phyloP scores from a whole-genome alignment of 2,329 filamentous ascomycete species.

The Zymoseptoria crescenta region DNA sequence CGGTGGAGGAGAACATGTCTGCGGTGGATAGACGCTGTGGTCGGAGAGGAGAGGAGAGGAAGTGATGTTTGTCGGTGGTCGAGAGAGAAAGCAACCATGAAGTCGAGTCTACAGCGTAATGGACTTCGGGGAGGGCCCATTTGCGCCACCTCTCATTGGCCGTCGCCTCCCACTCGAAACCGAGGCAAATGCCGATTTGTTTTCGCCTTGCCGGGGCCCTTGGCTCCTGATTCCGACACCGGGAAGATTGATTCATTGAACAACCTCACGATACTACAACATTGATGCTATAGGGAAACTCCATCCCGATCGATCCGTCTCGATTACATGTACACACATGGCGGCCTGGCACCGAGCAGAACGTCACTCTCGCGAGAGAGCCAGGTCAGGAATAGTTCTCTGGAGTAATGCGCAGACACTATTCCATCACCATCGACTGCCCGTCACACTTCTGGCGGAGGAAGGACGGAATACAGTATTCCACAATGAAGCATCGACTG shows the following conservation, averaged over 20 bases:
- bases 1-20: slow-evolving; percentile 31
- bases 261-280: no score
- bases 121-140: background rate
- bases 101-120: background rate
- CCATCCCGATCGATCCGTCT: no score
- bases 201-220: background rate
- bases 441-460: no score
- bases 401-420: no score
- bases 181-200: background rate
- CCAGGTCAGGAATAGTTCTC: no score
- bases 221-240: background rate
- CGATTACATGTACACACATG: no score
- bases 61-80: background rate
- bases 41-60: background rate
- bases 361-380: no score
- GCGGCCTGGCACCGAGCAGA: no score
- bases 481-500: background rate
- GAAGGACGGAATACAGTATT: no score
- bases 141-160: background rate
- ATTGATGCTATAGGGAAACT: no score
- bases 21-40: slow-evolving; percentile 1
- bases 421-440: no score
- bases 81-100: background rate
- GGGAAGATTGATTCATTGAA: no score
- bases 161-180: background rate